These are phyloP conservation scores for Fusarium decemcellulare DNA, from an alignment of 2,329 filamentous ascomycete species.

Conservation along the genomic window DNA sequence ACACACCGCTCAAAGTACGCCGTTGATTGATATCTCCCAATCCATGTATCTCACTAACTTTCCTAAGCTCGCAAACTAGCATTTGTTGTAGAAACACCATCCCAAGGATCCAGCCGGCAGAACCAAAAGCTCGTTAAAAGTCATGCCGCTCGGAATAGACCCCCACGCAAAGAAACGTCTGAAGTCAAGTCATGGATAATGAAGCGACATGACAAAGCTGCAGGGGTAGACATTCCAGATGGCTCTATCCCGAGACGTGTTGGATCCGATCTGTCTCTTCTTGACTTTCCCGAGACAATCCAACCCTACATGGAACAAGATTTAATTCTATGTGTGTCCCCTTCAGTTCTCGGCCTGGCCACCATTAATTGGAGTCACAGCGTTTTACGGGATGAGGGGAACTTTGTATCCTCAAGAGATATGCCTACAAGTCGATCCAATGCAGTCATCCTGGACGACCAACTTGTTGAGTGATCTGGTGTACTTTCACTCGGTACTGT, in stretches of 20 bases:
- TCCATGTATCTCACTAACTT: background rate
- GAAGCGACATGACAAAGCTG: background rate
- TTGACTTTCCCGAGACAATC: conserved; percentile 39
- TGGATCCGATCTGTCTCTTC: conserved; percentile 31
- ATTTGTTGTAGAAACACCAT: conserved; percentile 25
- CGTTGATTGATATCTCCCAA: rapidly evolving
- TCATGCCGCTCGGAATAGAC: conserved; percentile 17
- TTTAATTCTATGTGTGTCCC: conserved; percentile 18
- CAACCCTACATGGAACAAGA: conserved; percentile 40
- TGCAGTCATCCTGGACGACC: conserved; percentile 34
- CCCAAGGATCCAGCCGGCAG: background rate
- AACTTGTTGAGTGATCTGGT: conserved; percentile 30
- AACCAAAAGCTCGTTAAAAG: conserved; percentile 18
- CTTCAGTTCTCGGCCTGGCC: rapidly evolving
- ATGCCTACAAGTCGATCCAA: conserved; percentile 30
- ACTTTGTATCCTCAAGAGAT: conserved; percentile 36
- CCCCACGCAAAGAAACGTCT: background rate
- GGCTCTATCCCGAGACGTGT: conserved; percentile 25
- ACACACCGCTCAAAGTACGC: background rate
- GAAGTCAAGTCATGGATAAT: conserved; percentile 34
- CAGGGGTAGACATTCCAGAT: background rate
- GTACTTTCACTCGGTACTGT: conserved; percentile 37
- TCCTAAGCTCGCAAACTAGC: background rate
- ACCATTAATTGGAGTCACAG: background rate
- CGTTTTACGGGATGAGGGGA: conserved; percentile 27